Evolutionary conservation across 441 rosid genomes (phyloP).

Genomic region (Pelargonium australe): DNA sequence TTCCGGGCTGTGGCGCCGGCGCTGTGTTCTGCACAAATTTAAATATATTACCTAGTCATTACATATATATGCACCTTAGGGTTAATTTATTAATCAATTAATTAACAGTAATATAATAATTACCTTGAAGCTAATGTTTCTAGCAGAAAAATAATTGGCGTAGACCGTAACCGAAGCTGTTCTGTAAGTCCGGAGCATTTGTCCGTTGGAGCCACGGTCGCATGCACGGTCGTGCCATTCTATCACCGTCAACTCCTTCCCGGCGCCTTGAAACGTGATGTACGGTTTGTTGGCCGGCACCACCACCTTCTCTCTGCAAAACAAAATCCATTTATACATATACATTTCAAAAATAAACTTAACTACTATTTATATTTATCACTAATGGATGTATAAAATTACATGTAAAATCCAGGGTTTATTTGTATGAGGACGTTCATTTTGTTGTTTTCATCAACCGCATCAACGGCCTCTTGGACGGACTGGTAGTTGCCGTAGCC

Average conservation of each 20-base stretch:
- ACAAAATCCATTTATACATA: background rate
- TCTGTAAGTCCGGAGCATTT: slow-evolving; percentile 32
- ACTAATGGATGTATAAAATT: too few species aligned
- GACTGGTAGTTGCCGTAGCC: slow-evolving; percentile 63
- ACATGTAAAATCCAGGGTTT: slow-evolving; percentile 73
- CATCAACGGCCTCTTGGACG: slow-evolving; percentile 65
- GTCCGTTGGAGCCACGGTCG: slow-evolving; percentile 59
- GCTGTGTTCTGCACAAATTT: slow-evolving; percentile 62
- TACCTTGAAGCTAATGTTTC: slow-evolving; percentile 50
- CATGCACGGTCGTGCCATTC: slow-evolving; percentile 48
- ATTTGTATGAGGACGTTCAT: slow-evolving; percentile 48
- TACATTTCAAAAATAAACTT: too few species aligned
- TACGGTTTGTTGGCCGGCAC: slow-evolving; percentile 57
- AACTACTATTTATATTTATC: background rate
- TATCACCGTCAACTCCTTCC: slow-evolving; percentile 48
- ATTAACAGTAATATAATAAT: too few species aligned
- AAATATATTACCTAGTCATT: too few species aligned
- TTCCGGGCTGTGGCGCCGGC: slow-evolving; percentile 58
- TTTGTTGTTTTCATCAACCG: slow-evolving; percentile 44
- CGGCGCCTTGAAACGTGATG: slow-evolving; percentile 65
- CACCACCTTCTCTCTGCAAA: slow-evolving; percentile 34
- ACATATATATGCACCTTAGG: too few species aligned
- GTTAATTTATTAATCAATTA: too few species aligned
- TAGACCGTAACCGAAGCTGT: slow-evolving; percentile 56
- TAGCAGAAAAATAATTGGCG: slow-evolving; percentile 60